Evolutionary conservation across 805 yeast genomes (phyloP).

Genomic region (Tetrapisispora arboricola): DNA sequence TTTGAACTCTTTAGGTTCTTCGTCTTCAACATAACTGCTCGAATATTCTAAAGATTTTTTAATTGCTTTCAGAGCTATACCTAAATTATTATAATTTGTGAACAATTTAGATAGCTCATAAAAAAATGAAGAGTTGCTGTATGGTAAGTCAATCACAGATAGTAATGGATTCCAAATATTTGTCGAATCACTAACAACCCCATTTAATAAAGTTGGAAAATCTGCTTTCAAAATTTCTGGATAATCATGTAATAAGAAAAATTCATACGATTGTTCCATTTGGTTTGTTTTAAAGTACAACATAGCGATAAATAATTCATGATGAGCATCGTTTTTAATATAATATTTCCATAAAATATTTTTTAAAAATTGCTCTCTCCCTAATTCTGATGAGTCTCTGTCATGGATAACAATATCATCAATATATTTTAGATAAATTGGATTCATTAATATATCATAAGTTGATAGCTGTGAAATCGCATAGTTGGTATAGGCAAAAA

Average conservation of each 20-base stretch:
- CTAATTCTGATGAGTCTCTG: neutral
- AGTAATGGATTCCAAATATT: constrained; percentile 20
- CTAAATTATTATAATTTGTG: constrained; percentile 12
- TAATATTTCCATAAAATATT: constrained; percentile 16
- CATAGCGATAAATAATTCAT: constrained; percentile 24
- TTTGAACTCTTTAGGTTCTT: constrained; percentile 14
- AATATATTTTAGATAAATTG: constrained; percentile 15
- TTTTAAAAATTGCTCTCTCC: constrained; percentile 8
- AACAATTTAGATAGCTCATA: constrained; percentile 22
- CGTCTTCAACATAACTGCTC: constrained; percentile 7
- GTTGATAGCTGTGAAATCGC: constrained; percentile 11
- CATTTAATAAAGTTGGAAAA: constrained; percentile 15
- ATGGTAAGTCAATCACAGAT: constrained; percentile 9
- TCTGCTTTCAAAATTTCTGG: constrained; percentile 9
- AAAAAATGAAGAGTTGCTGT: constrained; percentile 15
- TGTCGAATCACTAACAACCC: constrained; percentile 6
- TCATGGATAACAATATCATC: constrained; percentile 11
- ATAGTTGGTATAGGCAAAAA: constrained; percentile 12
- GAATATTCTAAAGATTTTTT: constrained; percentile 22
- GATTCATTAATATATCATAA: constrained; percentile 8
- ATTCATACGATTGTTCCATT: constrained; percentile 20
- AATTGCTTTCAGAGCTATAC: constrained; percentile 19
- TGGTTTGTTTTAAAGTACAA: constrained; percentile 17
- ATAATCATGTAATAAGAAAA: constrained; percentile 20
- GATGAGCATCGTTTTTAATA: constrained; percentile 11